phyloP scores from a whole-genome alignment of 2,329 filamentous ascomycete species.

The Venturia carpophila region DNA sequence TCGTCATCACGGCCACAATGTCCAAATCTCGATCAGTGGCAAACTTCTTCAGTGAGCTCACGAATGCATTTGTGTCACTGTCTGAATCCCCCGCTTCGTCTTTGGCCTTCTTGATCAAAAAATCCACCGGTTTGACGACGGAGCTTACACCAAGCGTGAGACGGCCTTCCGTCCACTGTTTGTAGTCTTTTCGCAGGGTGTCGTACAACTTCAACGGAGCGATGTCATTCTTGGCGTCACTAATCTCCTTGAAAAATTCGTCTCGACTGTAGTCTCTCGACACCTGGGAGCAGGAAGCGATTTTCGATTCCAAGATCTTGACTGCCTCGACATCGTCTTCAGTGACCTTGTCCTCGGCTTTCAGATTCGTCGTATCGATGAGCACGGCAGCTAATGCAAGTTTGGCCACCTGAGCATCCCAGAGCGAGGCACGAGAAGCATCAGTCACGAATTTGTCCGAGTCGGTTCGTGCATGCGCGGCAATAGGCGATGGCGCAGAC shows the following conservation, averaged over 20 bases:
- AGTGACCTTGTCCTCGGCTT: conserved; percentile 53
- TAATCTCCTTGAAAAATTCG: conserved; percentile 53
- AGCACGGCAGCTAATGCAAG: conserved; percentile 64
- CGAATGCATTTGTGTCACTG: conserved; percentile 34
- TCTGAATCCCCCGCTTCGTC: conserved; percentile 27
- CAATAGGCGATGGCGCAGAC: conserved; percentile 34
- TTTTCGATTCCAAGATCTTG: conserved; percentile 50
- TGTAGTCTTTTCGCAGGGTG: conserved; percentile 75
- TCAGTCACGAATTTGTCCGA: conserved; percentile 29
- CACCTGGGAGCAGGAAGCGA: conserved; percentile 32
- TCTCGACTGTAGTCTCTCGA: conserved; percentile 44
- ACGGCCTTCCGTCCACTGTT: conserved; percentile 58
- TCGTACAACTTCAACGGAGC: conserved; percentile 54
- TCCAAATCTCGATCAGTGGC: conserved; percentile 51
- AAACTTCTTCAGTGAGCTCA: conserved; percentile 46
- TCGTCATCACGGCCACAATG: conserved; percentile 62
- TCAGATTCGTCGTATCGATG: conserved; percentile 41
- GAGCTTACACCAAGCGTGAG: conserved; percentile 59
- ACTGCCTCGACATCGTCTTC: conserved; percentile 52
- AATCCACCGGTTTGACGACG: conserved; percentile 55
- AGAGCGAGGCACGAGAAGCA: conserved; percentile 31
- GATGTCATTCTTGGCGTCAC: conserved; percentile 60
- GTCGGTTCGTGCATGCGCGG: conserved; percentile 35
- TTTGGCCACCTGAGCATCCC: conserved; percentile 53
- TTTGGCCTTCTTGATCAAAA: conserved; percentile 49